phyloP scores from a whole-genome alignment of 768 basidiomycete species.

The Ramaria sp. region DNA sequence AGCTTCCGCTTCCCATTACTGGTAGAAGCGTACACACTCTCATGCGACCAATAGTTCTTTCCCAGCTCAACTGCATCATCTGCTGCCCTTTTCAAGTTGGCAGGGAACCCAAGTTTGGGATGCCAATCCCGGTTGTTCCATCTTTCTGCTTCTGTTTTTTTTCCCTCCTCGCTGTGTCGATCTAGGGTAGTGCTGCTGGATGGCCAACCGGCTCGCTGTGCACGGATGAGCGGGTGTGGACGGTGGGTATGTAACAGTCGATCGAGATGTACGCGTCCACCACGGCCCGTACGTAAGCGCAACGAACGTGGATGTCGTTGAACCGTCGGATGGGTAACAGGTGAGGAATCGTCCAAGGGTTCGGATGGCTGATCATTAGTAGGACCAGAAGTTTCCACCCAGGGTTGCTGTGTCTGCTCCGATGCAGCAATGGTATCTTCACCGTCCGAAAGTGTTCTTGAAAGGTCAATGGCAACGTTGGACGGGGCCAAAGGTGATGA shows the following conservation, averaged over 20 bases:
- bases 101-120: not conserved
- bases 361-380: not conserved
- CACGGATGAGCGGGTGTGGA: not conserved
- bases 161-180: not conserved
- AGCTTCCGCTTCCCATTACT: not conserved
- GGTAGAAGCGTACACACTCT: not conserved
- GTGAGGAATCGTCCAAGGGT: not conserved
- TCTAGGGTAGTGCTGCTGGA: not conserved
- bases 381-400: not conserved
- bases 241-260: constrained; percentile 34
- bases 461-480: not conserved
- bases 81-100: not conserved
- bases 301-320: constrained; percentile 34
- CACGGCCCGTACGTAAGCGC: constrained; percentile 72
- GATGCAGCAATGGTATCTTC: not conserved
- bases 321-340: constrained; percentile 5
- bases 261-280: constrained; percentile 72
- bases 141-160: not conserved
- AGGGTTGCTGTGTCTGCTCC: no score
- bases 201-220: not conserved
- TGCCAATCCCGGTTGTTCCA: not conserved
- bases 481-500: not conserved
- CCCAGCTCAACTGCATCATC: not conserved
- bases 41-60: not conserved
- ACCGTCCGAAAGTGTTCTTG: not conserved